Evolutionary conservation across 148 eudicot genomes (phyloP), one percentile per base, ranked within the genome.

Genomic region (Rhododendron mucronatum): DNA sequence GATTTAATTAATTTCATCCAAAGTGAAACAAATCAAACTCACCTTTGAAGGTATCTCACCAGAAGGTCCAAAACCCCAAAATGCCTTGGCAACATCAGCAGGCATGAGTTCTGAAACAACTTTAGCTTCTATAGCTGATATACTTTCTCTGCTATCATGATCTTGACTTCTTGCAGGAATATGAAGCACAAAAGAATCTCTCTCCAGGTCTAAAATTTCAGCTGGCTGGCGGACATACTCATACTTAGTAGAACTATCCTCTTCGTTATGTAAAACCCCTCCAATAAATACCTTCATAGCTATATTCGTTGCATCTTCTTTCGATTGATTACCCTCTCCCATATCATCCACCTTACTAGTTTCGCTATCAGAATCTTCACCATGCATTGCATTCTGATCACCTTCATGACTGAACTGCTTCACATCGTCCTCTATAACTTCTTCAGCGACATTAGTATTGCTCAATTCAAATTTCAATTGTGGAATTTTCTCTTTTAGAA

Each of bases 401-500:
- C 91, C 92, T 75, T 91, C 96, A 86, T 93, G 89, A 48, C 86
- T 82, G 81, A 93, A 69, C 81, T 93, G 92, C 89, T 92, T 91
- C 82, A 93, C 51, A 87, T 85, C 90, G 30, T 95, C 94, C 59
- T 93, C 95, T 45, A 79, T 83, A 28, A 92, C 84, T 50, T 89
- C 92, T 89, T 92, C 98, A 48, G 84, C 86, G 35, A 92, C 91
- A 84, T 87, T 91, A n/a, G 94, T 85, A 78, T 93, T 91, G 93
- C 90, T 91, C 67, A 94, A 92, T 87, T 95, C 94, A 33, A 97
- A 87, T 86, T 95, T 97, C 84, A 97, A 87, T 80, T 94, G 98
- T 47, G 99, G 99, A 77, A 97, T 95, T 91, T 94, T 97, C 79
- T 94, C 98, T 92, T 94, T 97, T n/a, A 97, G 93, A 90, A 94